Evolutionary conservation across 1,284 basidiomycete genomes (phyloP).

Genomic region (Schizophyllum amplum): DNA sequence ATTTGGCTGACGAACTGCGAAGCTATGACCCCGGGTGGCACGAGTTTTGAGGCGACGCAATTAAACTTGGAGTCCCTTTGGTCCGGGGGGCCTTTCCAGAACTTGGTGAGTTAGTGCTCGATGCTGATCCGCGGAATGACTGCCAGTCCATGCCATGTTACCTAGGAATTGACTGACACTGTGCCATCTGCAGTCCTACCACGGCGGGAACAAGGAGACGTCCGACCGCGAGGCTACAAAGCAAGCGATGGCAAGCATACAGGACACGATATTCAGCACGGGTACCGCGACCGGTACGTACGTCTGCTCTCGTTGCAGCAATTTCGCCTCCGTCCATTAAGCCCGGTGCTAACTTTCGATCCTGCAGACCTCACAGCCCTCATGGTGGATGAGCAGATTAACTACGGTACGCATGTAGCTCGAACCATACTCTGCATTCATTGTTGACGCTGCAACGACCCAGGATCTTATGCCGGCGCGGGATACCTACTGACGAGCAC

Average conservation of each 20-base stretch:
- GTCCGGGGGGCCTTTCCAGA: conserved; percentile 65
- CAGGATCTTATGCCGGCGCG: conserved; percentile 66
- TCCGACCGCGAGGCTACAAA: conserved; percentile 38
- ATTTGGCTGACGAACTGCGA: too few relatives aligned
- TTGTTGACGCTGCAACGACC: too few relatives aligned
- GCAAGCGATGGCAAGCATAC: conserved; percentile 42
- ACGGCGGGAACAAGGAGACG: conserved; percentile 58
- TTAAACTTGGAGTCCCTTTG: conserved; percentile 71
- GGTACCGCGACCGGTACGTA: background rate
- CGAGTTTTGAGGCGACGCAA: conserved; percentile 49
- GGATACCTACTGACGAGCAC: conserved; percentile 53
- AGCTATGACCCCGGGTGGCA: conserved; percentile 64
- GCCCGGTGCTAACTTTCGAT: background rate
- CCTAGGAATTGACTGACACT: too few relatives aligned
- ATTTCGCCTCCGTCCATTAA: too few relatives aligned
- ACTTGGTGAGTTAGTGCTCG: conserved; percentile 40
- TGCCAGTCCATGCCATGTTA: too few relatives aligned
- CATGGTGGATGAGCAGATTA: background rate
- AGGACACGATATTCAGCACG: conserved; percentile 47
- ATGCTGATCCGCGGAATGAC: too few relatives aligned
- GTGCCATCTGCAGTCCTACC: conserved; percentile 64
- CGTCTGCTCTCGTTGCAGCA: too few relatives aligned
- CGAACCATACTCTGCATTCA: background rate
- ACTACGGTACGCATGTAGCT: background rate
- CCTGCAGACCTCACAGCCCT: background rate